phyloP scores from a whole-genome alignment of 495 filamentous ascomycete species.

The Filosporella fistucella region DNA sequence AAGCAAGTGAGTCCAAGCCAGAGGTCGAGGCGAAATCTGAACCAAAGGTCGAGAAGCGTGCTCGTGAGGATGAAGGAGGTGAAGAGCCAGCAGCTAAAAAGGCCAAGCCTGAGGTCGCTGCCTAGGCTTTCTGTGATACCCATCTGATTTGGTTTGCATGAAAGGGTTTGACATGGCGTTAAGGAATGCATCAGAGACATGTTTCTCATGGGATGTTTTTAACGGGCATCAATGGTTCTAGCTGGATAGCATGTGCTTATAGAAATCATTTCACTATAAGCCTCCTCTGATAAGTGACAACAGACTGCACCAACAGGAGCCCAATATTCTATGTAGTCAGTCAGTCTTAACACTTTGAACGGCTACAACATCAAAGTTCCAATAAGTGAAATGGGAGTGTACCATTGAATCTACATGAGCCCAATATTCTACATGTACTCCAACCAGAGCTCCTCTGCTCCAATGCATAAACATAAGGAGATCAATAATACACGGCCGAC shows the following conservation, averaged over 20 bases:
- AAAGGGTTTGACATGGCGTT: too few relatives aligned
- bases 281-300: too few relatives aligned
- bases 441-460: slow-evolving; percentile 5
- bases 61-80: slow-evolving; percentile 19
- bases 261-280: too few relatives aligned
- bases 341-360: too few relatives aligned
- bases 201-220: too few relatives aligned
- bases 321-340: too few relatives aligned
- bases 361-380: too few relatives aligned
- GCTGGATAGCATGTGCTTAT: too few relatives aligned
- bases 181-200: too few relatives aligned
- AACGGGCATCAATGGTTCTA: too few relatives aligned
- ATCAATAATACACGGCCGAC: slow-evolving; percentile 21
- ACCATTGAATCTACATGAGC: slow-evolving; percentile 21
- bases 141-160: slow-evolving; percentile 3
- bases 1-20: slow-evolving; percentile 43
- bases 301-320: too few relatives aligned
- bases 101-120: slow-evolving; percentile 32
- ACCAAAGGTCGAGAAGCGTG: slow-evolving; percentile 22
- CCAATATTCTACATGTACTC: slow-evolving; percentile 22
- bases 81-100: slow-evolving; percentile 39
- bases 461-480: slow-evolving; percentile 13
- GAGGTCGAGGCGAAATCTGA: slow-evolving; percentile 5
- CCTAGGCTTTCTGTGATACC: slow-evolving; percentile 23
- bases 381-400: slow-evolving; percentile 6